Base-by-base conservation (phyloP, 257 asterid genomes). In the Solanum habrochaites region DNA sequence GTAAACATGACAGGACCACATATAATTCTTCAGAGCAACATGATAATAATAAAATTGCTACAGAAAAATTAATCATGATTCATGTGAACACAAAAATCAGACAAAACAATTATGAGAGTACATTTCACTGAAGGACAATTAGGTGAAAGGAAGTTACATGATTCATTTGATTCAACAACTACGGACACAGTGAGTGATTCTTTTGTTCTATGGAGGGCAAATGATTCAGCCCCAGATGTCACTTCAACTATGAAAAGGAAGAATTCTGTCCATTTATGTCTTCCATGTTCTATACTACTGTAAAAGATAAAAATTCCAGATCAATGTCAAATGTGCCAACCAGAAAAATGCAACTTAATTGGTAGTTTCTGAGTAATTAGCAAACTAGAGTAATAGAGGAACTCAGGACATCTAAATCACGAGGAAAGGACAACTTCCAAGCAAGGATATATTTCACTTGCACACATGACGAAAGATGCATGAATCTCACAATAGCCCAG, bases 1-100 rank as follows among this genome's bases (percentile, higher is more conserved):
- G 91, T 47, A 43, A 85, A 82, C 88, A 87, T 67, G 70, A 70
- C 78, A 40, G 94, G 94, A 89, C 94, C 92, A 92, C 94, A 83
- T 86, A 47, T 52, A 21, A 43, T 78, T 86, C 78, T 87, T 90
- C 90, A 88, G 66, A 86, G 43, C 39, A 31, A 60, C 37, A 47
- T 86, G 82, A 88, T 87, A 87, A 81, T 75, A 78, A 89, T 31
- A 85, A 85, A 43, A 35, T 69, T 58, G 43, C 21, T 81, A 88
- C 89, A 42, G 35, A 78, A 60, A 86, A 71, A 85, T 82, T 64
- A 84, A 84, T 84, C 86, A 62, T 67, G 58, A 66, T 39, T 64
- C 80, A 84, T 84, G 85, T 81, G 85, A 49, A 49, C 85, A 81
- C 13, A 66, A 80, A 45, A 85, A 85, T 49, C 56, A 85, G 88